These are phyloP conservation scores for Rhizopus microsporus DNA, from an alignment of 371 early-diverging fungal species.

Conservation along the genomic window DNA sequence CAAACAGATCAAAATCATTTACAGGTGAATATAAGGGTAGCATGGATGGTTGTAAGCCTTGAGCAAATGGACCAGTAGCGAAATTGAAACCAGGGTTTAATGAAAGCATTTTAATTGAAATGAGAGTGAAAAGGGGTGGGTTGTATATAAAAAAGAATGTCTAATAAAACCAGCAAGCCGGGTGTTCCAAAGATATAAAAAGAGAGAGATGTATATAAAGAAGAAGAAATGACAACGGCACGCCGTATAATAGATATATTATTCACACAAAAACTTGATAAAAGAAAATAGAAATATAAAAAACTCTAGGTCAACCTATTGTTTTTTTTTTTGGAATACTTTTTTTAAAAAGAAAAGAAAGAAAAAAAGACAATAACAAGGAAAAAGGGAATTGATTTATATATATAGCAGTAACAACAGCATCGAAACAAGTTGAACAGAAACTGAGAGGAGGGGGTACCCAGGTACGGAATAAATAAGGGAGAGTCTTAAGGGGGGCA, in stretches of 20 bases:
- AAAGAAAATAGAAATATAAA: slow-evolving; percentile 1
- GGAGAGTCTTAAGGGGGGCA: no score
- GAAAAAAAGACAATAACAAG: neutral
- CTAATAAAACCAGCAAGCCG: neutral
- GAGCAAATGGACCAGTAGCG: neutral
- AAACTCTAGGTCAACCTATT: slow-evolving; percentile 6
- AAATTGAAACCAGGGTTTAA: slow-evolving; percentile 4
- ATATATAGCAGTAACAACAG: no score
- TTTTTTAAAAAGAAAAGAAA: neutral
- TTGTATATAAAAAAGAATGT: neutral
- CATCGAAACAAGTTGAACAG: no score
- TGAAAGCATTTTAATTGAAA: slow-evolving; percentile 3
- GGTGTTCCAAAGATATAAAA: neutral
- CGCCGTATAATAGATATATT: slow-evolving; percentile 1
- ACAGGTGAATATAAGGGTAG: neutral
- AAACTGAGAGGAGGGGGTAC: no score
- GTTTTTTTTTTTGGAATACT: neutral
- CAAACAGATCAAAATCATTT: neutral
- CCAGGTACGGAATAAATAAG: no score
- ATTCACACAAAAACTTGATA: neutral
- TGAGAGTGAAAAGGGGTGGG: neutral
- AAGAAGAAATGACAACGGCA: neutral
- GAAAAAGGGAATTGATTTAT: neutral
- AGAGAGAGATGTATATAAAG: neutral
- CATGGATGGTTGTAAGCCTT: no score